Evolutionary conservation across 768 basidiomycete genomes (phyloP).

Genomic region (Mycena polygramma): DNA sequence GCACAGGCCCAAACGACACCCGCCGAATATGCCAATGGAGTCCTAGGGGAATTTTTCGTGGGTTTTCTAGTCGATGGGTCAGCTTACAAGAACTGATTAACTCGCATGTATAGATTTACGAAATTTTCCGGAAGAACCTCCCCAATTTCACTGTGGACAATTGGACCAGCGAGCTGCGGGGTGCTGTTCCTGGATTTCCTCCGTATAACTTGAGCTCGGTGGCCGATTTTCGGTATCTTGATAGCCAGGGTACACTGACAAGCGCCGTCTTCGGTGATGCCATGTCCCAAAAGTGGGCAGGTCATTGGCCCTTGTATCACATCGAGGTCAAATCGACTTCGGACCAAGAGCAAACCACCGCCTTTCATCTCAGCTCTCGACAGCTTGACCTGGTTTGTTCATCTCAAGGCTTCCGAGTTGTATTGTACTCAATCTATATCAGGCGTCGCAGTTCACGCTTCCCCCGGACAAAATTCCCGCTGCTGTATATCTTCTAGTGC

Average conservation of each 20-base stretch:
- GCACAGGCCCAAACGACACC: slow-evolving; percentile 3
- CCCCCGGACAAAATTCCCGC: neutral
- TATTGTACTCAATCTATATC: neutral
- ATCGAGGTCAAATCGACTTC: slow-evolving; percentile 47
- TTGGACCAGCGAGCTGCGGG: slow-evolving; percentile 45
- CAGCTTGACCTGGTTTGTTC: slow-evolving; percentile 42
- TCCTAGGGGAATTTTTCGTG: slow-evolving; percentile 22
- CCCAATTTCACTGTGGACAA: slow-evolving; percentile 40
- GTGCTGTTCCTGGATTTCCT: slow-evolving; percentile 29
- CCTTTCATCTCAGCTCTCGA: slow-evolving; percentile 42
- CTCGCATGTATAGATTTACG: neutral
- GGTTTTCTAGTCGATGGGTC: neutral
- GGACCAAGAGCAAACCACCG: slow-evolving; percentile 17
- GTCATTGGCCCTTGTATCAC: slow-evolving; percentile 42
- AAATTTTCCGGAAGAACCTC: slow-evolving; percentile 10
- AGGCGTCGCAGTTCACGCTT: slow-evolving; percentile 10
- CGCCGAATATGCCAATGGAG: slow-evolving; percentile 7
- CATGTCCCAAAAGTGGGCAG: slow-evolving; percentile 32
- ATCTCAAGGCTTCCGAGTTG: no score
- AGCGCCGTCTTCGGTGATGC: slow-evolving; percentile 33
- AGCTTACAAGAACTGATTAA: neutral
- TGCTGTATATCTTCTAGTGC: slow-evolving; percentile 8
- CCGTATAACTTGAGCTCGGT: slow-evolving; percentile 31
- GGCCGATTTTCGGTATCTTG: slow-evolving; percentile 44
- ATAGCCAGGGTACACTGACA: slow-evolving; percentile 40